Evolutionary conservation across 192 early-diverging fungal species (phyloP), one percentile per base, ranked within the genome.

Genomic region (Podila clonocystis): DNA sequence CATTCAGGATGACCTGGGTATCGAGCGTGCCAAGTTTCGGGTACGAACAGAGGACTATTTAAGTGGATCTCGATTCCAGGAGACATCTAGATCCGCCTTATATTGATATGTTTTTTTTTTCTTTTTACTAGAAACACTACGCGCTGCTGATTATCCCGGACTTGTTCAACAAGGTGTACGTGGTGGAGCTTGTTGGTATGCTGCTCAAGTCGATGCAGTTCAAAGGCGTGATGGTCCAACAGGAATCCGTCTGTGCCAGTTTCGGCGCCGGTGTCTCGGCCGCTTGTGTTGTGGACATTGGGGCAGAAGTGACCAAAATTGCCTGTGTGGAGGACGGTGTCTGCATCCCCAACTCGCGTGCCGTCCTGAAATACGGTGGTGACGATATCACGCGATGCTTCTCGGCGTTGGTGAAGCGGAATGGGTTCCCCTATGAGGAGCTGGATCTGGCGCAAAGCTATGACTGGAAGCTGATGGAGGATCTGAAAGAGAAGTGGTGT

Each of bases 281-380:
- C 0, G 94, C 94, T 0, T 96, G 95, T 74, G 92, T 97, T 19
- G 93, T 97, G 4, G 95, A 97, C 67, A 93, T 97, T 74, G 96
- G 96, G 9, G 96, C 96, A 8, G 95, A 97, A 70, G 94, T 91
- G 30, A 95, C 95, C 12, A 95, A 88, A 69, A 83, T 96, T 26
- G 82, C 90, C 1, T 96, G 95, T 68, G 90, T 97, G 13, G 96
- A 97, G 59, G 93, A 95, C 38, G 96, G 96, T 13, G 87, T 93
- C 45, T 93, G 91, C 72, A 75, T 91, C 22, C 88, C 87, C 13
- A 91, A 94, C 48, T 93, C 95, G 8, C 84, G 90, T 62, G 84
- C 93, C 2, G 74, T 74, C 9, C 69, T 91, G 26, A 89, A 91
- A 69, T 93, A 93, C 67, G 96, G 95, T 9, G 93, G 94, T n/a